Percentiles rank a stretch among this genome's conserved stretches.
Conservation (phyloP, 371 early-diverging fungal genomes). For the Mucor lusitanicus region DNA sequence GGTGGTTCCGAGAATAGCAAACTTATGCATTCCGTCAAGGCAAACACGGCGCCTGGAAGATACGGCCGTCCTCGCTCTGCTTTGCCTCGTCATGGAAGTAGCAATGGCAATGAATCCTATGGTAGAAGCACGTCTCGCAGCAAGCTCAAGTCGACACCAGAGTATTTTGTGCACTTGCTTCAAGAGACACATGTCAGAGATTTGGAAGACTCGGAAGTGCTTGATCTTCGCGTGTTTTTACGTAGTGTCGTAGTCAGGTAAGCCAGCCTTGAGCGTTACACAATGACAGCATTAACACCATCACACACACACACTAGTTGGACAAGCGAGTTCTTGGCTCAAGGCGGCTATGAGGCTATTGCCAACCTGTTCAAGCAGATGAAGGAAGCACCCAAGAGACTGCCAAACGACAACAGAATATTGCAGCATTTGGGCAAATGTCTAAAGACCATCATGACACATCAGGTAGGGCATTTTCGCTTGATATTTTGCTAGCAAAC, state of each 20-base stretch:
- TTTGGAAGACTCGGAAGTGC: conserved; percentile 39
- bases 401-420: conserved; percentile 37
- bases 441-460: conserved; percentile 51
- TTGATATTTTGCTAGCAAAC: background rate
- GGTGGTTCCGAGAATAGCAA: background rate
- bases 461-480: conserved; percentile 26
- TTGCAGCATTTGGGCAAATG: conserved; percentile 48
- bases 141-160: conserved; percentile 36
- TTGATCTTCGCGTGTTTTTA: conserved; percentile 44
- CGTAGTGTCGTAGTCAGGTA: conserved; percentile 47
- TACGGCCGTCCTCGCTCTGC: conserved; percentile 16
- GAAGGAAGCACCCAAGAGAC: conserved; percentile 43
- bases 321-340: conserved; percentile 49
- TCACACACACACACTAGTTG: conserved; percentile 32
- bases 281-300: background rate
- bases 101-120: conserved; percentile 5
- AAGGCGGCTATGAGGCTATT: conserved; percentile 48
- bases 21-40: conserved; percentile 1
- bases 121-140: conserved; percentile 14
- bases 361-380: conserved; percentile 42
- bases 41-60: conserved; percentile 23
- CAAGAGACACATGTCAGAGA: conserved; percentile 35
- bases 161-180: conserved; percentile 37
- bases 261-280: background rate
- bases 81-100: conserved; percentile 1